phyloP scores from a whole-genome alignment of 306 rosid species.

The Vigna radiata region DNA sequence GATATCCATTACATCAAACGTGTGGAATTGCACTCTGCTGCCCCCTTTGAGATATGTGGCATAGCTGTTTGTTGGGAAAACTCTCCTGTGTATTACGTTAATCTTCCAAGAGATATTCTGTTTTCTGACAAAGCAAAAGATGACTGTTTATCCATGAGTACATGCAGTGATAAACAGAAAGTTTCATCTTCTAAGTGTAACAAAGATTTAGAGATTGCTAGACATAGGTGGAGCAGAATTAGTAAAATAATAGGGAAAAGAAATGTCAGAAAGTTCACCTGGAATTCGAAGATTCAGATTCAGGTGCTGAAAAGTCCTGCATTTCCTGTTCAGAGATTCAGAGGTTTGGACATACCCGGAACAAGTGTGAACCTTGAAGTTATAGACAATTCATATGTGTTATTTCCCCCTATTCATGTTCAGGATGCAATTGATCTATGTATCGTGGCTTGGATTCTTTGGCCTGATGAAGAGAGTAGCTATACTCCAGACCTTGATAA shows the following conservation, averaged over 20 bases:
- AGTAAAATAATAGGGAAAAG: slow-evolving; percentile 66
- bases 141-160: slow-evolving; percentile 46
- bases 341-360: slow-evolving; percentile 57
- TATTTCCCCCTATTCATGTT: slow-evolving; percentile 64
- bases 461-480: slow-evolving; percentile 99
- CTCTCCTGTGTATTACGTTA: slow-evolving; percentile 83
- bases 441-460: slow-evolving; percentile 87
- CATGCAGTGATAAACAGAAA: slow-evolving; percentile 54
- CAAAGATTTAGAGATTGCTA: slow-evolving; percentile 58
- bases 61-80: slow-evolving; percentile 93
- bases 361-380: slow-evolving; percentile 61
- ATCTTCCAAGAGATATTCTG: slow-evolving; percentile 85
- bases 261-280: slow-evolving; percentile 71
- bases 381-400: slow-evolving; percentile 63
- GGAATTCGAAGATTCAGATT: slow-evolving; percentile 93
- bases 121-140: slow-evolving; percentile 58
- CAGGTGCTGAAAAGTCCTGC: slow-evolving; percentile 83
- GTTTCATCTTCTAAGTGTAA: slow-evolving; percentile 57
- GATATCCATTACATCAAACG: slow-evolving; percentile 83
- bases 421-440: slow-evolving; percentile 78
- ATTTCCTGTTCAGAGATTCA: slow-evolving; percentile 76
- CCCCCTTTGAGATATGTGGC: slow-evolving; percentile 83
- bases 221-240: slow-evolving; percentile 77
- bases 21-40: slow-evolving; percentile 66
- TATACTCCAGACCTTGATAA: slow-evolving; percentile 88